Evolutionary conservation across 768 basidiomycete species (phyloP), one percentile per base, ranked within the genome.

Genomic region (Agaricus subrufescens): DNA sequence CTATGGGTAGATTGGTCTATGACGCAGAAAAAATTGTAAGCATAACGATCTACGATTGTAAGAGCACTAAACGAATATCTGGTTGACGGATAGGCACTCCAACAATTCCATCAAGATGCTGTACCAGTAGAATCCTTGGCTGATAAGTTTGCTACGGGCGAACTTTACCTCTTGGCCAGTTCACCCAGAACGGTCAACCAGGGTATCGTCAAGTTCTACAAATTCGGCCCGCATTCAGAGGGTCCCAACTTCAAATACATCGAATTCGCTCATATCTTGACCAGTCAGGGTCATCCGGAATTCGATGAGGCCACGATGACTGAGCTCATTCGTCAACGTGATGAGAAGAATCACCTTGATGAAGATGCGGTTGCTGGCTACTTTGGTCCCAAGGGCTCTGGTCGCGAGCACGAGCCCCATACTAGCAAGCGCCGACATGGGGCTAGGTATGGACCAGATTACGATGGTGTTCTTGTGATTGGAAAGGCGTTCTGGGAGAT

Each of bases 271-370:
- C 90, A 89, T 30, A 84, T 97, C 40, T 69, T 97, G 53, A 86
- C 90, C 1, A 66, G 91, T 2, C 94, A 98, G 67, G 95, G 94
- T 0, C 95, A 96, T 68, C 94, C 95, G 0, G 95, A 97, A 65
- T 97, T 90, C 70, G 85, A 81, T 0, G 71, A 81, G 42, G 65
- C 71, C 25, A 82, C 93, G 50, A 75, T 88, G 38, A 64, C 70
- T 23, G 74, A 69, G 52, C 60, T 93, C 30, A 73, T 14, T 30
- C 25, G 46, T 11, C 46, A 48, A 31, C 46, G 46, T 27, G 46
- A 91, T 34, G 71, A 77, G 14, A 66, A 66, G n/a, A 81, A 89
- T 1, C 62, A 11, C 4, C 30, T 48, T 14, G 15, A 27, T 2
- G 10, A 48, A 12, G 12, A 48, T 15, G 30, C 46, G n/a, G 46